These are phyloP conservation scores for Penicillium corylophilum DNA, from an alignment of 2,329 filamentous ascomycete genomes.

Conservation along the genomic window DNA sequence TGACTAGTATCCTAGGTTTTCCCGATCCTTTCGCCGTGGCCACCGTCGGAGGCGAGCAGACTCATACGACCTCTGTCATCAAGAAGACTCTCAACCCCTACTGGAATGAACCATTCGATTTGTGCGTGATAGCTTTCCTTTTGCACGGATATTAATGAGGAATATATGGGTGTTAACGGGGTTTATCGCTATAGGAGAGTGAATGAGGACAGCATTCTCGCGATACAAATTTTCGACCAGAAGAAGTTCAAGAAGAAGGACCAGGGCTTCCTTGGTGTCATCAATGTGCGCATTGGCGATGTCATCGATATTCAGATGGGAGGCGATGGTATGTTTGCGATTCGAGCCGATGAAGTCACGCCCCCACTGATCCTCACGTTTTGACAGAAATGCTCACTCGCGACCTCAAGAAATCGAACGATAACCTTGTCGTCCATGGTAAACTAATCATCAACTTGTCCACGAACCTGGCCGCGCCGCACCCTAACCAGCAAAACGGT, in stretches of 20 bases:
- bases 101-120: constrained; percentile 99
- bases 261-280: constrained; percentile 95
- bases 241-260: constrained; percentile 99
- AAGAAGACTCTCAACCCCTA: constrained; percentile 99
- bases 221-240: constrained; percentile 98
- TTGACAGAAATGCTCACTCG: constrained; percentile 86
- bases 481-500: constrained; percentile 53
- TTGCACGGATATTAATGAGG: neutral
- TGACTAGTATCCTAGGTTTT: constrained; percentile 63
- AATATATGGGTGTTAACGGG: constrained; percentile 11
- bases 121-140: constrained; percentile 60
- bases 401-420: constrained; percentile 95
- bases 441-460: constrained; percentile 97
- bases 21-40: constrained; percentile 97
- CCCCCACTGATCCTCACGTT: constrained; percentile 18
- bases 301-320: constrained; percentile 87
- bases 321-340: constrained; percentile 71
- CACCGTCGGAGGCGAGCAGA: constrained; percentile 96
- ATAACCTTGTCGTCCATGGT: constrained; percentile 95
- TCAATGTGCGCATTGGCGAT: constrained; percentile 94
- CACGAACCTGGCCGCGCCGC: constrained; percentile 76
- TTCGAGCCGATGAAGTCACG: constrained; percentile 3
- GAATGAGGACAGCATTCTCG: constrained; percentile 92
- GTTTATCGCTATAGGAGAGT: constrained; percentile 62
- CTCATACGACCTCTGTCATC: constrained; percentile 93